These are phyloP conservation scores for Apiotrichum laibachii DNA, from an alignment of 1,284 basidiomycete genomes.

Conservation along the genomic window DNA sequence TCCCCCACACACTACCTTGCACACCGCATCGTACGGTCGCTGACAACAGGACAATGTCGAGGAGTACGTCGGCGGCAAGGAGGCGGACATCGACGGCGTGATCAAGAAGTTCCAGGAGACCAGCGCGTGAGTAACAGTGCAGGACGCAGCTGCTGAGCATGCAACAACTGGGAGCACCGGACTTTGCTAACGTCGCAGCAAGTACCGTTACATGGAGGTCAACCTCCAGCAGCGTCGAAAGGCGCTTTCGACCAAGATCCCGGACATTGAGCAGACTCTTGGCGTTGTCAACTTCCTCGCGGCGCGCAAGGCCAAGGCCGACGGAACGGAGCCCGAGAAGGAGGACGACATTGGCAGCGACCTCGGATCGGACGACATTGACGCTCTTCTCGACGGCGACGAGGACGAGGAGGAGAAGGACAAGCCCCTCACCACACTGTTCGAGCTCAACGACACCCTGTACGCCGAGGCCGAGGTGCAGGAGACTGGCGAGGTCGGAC, in stretches of 20 bases:
- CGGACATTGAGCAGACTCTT: conserved; percentile 91
- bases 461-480: conserved; percentile 86
- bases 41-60: conserved; percentile 70
- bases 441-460: conserved; percentile 93
- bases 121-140: conserved; percentile 77
- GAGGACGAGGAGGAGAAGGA: conserved; percentile 46
- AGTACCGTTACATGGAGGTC: conserved; percentile 97
- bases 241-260: conserved; percentile 88
- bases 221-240: conserved; percentile 75
- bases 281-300: conserved; percentile 82
- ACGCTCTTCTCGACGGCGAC: conserved; percentile 53
- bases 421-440: conserved; percentile 72
- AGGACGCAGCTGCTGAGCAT: too few relatives aligned
- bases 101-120: conserved; percentile 87
- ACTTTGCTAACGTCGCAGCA: conserved; percentile 58
- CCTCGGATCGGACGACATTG: conserved; percentile 52
- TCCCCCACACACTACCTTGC: too few relatives aligned
- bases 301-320: conserved; percentile 60
- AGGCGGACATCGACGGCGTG: conserved; percentile 73
- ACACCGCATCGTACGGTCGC: too few relatives aligned
- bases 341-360: conserved; percentile 40
- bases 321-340: conserved; percentile 45
- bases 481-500: conserved; percentile 80
- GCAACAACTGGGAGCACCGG: too few relatives aligned
- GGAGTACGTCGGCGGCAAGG: conserved; percentile 75